Conservation (phyloP, 495 filamentous ascomycete species). For the Aspergillus saccharolyticus region DNA sequence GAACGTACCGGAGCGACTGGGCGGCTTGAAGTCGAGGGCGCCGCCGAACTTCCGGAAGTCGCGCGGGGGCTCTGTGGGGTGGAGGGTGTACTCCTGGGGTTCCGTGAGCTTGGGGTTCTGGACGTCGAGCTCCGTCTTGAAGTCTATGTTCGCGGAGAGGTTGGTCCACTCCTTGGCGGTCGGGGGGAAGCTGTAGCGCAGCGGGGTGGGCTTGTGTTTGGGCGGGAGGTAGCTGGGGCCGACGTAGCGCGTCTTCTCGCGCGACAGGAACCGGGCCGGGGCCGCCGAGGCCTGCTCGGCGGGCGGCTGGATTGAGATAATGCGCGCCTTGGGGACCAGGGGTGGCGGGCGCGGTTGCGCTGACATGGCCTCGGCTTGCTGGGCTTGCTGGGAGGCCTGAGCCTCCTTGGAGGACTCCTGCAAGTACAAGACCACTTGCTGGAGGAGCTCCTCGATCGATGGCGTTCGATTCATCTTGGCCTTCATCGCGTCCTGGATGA, state of each 20-base stretch:
- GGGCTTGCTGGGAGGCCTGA: too few species aligned
- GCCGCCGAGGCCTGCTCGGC: not conserved
- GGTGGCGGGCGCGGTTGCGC: not conserved
- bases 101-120: not conserved
- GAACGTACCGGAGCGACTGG: not conserved
- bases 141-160: not conserved
- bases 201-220: not conserved
- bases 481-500: not conserved
- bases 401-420: not conserved
- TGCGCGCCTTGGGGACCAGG: not conserved
- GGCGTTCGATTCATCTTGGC: not conserved
- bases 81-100: not conserved
- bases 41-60: not conserved
- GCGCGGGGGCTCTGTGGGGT: not conserved
- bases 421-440: not conserved
- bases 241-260: not conserved
- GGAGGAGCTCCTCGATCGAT: not conserved
- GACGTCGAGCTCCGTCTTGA: not conserved
- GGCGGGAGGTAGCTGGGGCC: not conserved
- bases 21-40: not conserved
- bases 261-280: not conserved
- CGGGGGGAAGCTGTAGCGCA: not conserved
- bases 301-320: not conserved
- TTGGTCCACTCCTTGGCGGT: not conserved
- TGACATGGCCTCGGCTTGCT: too few species aligned